Base-by-base conservation (phyloP, 495 filamentous ascomycete species). In the Neurospora sp. region DNA sequence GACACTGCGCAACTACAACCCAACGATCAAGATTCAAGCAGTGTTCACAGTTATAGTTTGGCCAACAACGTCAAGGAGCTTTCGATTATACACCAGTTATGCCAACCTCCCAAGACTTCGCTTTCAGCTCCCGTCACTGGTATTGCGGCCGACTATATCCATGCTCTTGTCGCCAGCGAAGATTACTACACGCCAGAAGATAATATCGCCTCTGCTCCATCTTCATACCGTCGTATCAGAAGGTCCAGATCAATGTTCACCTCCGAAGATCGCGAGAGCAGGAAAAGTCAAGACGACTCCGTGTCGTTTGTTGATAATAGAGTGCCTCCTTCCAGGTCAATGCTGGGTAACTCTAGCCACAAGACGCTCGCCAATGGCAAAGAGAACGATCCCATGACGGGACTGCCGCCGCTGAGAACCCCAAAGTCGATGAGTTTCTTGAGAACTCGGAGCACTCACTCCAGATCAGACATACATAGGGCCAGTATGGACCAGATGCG, bases 241-340 rank as follows among this genome's bases (percentile, higher is more conserved):
- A 92, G 90, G 77, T 87, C 93, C 16, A 90, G 86, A 76, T 94
- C 92, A 0, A 88, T 93, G 88, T 89, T 92, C 75, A 85, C 87
- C 14, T 82, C 84, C 48, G 86, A 85, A 41, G 79, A 83, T 41
- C 78, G 82, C 7, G 78, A 73, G 3, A 70, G 70, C 27, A 72
- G 72, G 22, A 69, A 39, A 18, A 72, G 70, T 38, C 73, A 76
- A 1, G 74, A 74, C 2, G 68, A 69, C n/a, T 48, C 73, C 9
- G 10, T n/a, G 18, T 70, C 59, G 5, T 70, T 70, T 12, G n/a
- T 59, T 41, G 31, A 48, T 20, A 69, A 42, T 16, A 72, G 42
- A n/a, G 42, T 68, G 8, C 75, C 68, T 42, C 77, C 9, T 71
- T 72, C 35, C 61, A 70, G 72, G 72, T 69, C 42, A 69, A 65